These are phyloP conservation scores for Aspergillus arachidicola DNA, from an alignment of 2,329 filamentous ascomycete genomes.

Conservation along the genomic window DNA sequence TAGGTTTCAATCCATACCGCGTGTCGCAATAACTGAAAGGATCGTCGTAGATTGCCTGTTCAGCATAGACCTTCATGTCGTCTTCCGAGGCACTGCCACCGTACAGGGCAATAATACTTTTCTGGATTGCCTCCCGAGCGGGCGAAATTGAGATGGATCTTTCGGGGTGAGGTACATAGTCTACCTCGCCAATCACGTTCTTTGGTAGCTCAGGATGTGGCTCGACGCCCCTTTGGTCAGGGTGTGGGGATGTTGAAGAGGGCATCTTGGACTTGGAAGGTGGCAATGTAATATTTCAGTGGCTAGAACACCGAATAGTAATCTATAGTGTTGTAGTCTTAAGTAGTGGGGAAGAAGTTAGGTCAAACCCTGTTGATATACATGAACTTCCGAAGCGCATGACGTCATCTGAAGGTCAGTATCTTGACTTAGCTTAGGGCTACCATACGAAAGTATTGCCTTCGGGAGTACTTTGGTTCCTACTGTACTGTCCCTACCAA, in stretches of 20 bases:
- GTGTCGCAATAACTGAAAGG: slow-evolving; percentile 19
- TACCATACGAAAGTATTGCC: too few species aligned
- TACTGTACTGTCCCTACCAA: too few species aligned
- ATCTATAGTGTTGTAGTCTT: too few species aligned
- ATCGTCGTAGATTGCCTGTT: slow-evolving; percentile 16
- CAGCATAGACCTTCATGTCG: slow-evolving; percentile 16
- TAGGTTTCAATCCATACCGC: neutral
- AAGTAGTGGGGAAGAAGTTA: too few species aligned
- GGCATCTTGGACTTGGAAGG: slow-evolving; percentile 2
- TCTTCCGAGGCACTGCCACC: slow-evolving; percentile 10
- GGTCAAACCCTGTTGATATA: too few species aligned
- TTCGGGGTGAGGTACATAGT: slow-evolving; percentile 10
- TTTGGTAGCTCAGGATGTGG: too few species aligned
- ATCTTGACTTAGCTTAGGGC: too few species aligned
- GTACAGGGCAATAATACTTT: slow-evolving; percentile 13
- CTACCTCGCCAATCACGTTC: neutral
- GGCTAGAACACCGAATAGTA: fast-evolving
- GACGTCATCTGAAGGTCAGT: too few species aligned
- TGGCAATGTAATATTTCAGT: too few species aligned
- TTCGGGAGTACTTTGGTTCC: too few species aligned
- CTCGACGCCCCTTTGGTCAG: slow-evolving; percentile 1
- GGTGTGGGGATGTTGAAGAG: slow-evolving; percentile 11
- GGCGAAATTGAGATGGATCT: slow-evolving; percentile 12
- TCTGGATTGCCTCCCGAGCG: slow-evolving; percentile 5
- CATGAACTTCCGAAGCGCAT: too few species aligned